Percentiles rank a stretch among this genome's conserved stretches.
Evolutionary conservation across 2,329 filamentous ascomycete genomes (phyloP).

Genomic region (Penicillium sp.): DNA sequence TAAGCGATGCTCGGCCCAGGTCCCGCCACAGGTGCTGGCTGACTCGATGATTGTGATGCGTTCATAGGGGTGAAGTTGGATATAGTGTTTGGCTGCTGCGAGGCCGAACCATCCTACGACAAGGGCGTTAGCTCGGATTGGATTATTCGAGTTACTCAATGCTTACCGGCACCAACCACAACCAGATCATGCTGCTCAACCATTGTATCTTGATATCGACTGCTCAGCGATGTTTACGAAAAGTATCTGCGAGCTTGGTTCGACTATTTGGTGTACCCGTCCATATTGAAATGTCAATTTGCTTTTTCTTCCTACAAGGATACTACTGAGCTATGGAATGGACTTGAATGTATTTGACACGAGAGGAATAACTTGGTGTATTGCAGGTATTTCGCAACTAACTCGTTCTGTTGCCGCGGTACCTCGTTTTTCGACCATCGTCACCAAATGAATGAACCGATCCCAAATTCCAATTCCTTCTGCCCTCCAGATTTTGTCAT

Average conservation of each 20-base stretch:
- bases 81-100: conserved; percentile 57
- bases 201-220: neutral
- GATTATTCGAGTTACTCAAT: neutral
- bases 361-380: neutral
- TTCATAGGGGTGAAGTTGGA: conserved; percentile 54
- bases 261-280: neutral
- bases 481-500: neutral
- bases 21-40: conserved; percentile 27
- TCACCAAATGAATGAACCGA: neutral
- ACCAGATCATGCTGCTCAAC: neutral
- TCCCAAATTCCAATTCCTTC: neutral
- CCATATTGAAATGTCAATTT: neutral
- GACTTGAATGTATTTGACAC: neutral
- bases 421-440: neutral
- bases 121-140: neutral
- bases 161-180: neutral
- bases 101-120: conserved; percentile 9
- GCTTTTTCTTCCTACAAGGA: neutral
- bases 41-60: conserved; percentile 58
- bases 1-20: conserved; percentile 15
- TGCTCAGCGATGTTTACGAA: neutral
- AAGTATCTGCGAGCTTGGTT: neutral
- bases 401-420: neutral
- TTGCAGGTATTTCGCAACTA: neutral
- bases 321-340: neutral